Base-by-base conservation (phyloP, 2,329 filamentous ascomycete species). In the Scedosporium apiospermum region DNA sequence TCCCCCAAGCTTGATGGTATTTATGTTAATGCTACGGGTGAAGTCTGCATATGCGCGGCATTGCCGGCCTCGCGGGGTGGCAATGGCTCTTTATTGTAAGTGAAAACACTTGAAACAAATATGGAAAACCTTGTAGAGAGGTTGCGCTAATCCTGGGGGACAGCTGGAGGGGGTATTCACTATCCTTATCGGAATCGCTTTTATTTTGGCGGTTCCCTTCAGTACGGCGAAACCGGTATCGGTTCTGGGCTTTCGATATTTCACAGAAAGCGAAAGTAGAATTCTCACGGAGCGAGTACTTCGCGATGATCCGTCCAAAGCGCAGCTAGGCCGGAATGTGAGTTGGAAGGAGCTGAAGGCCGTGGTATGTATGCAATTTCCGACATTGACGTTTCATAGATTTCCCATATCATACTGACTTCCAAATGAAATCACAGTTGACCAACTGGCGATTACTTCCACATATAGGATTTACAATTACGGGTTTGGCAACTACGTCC, bases 361-460 rank as follows among this genome's bases (percentile, higher is more conserved):
- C 12, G 73, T 72, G n/a, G 74, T 75, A 12, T 38, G 66, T 42
- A 71, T 64, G 26, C 16, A 2, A 23, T 23, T 23, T 23, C 23
- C 21, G 44, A 21, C 44, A 21, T 18, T 4, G 6, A 9, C 10
- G 44, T n/a, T 49, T 49, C 6, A 21, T 49, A 18, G 34, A 14
- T 4, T 38, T 4, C 10, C 34, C 9, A 38, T 12, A 21, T 49
- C 6, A 18, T 7, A n/a, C 44, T 49, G 18, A 49, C 44, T n/a
- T 49, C n/a, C 3, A 14, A 49, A 21, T 49, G 7, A 49, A 75
- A 38, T 14, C 34, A 38, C 9, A 38, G 71, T 66, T 75, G 14
- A 74, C 72, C 16, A 76, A 76, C 66, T 75, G 72, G 73, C 69
- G 64, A 26, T 68, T 76, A 4, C 63, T 76, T 6, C 70, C 74